Percentiles rank a stretch among this genome's conserved stretches.
phyloP scores from a whole-genome alignment of 1,284 basidiomycete species.

The Marasmius fiardii region DNA sequence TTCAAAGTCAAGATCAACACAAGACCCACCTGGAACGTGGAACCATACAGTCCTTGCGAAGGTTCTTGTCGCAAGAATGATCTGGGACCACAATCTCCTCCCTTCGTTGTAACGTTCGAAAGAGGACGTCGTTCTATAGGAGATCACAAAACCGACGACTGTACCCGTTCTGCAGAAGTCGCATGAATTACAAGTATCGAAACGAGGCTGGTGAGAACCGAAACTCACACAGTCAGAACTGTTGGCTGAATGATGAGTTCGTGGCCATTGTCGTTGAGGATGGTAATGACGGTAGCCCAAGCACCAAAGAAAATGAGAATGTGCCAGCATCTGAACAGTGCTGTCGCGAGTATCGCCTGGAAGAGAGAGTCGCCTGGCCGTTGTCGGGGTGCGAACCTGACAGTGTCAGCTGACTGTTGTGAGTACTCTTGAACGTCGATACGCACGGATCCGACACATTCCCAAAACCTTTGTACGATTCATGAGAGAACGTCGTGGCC shows the following conservation, averaged over 20 bases:
- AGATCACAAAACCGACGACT: conserved; percentile 64
- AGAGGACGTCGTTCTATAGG: conserved; percentile 69
- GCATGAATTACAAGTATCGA: no score
- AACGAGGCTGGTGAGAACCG: background rate
- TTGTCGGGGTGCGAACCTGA: conserved; percentile 37
- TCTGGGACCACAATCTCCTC: conserved; percentile 64
- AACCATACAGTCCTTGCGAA: conserved; percentile 62
- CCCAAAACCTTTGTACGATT: background rate
- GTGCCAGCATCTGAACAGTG: conserved; percentile 67
- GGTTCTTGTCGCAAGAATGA: conserved; percentile 56
- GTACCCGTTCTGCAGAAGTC: conserved; percentile 49
- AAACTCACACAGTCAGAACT: conserved; percentile 58
- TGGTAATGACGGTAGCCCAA: conserved; percentile 53
- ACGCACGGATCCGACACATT: conserved; percentile 20
- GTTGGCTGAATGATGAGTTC: conserved; percentile 45
- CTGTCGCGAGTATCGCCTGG: conserved; percentile 55
- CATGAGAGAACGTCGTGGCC: conserved; percentile 15
- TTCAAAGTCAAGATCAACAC: background rate
- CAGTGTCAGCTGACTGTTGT: background rate
- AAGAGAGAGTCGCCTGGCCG: conserved; percentile 39
- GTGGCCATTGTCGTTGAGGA: conserved; percentile 47
- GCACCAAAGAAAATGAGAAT: conserved; percentile 57
- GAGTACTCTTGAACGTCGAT: background rate
- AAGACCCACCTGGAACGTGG: conserved; percentile 50
- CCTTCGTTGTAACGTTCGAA: conserved; percentile 78